Conservation (phyloP, 164 flowering plant genomes). For the Echeveria elegans region DNA sequence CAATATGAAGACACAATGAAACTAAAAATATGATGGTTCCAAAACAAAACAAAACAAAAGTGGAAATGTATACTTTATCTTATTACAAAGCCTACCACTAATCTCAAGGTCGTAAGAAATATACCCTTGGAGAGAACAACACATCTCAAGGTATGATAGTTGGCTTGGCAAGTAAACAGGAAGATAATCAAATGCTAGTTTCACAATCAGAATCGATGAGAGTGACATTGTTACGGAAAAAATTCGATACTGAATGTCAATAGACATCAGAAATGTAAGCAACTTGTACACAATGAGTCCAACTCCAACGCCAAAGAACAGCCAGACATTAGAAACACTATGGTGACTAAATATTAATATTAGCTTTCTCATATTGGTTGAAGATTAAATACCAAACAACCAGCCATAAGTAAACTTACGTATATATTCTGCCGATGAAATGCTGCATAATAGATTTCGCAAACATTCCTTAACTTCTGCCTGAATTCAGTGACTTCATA, state of each 20-base stretch:
- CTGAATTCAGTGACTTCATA: constrained; percentile 83
- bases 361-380: background rate
- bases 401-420: constrained; percentile 39
- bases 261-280: background rate
- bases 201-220: background rate
- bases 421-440: constrained; percentile 83
- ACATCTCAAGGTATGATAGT: background rate
- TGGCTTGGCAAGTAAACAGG: background rate
- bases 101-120: background rate
- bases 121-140: background rate
- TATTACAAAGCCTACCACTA: background rate
- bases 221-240: background rate
- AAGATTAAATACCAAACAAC: background rate
- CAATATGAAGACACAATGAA: background rate
- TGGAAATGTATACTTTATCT: background rate
- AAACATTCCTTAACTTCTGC: constrained; percentile 66
- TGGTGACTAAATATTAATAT: background rate
- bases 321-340: background rate
- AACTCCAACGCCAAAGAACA: background rate
- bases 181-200: background rate
- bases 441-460: constrained; percentile 69
- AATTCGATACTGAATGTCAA: background rate
- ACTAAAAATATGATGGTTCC: background rate
- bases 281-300: background rate
- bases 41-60: no score